Conservation (phyloP, 2,329 filamentous ascomycete species). For the Zasmidium angulare region DNA sequence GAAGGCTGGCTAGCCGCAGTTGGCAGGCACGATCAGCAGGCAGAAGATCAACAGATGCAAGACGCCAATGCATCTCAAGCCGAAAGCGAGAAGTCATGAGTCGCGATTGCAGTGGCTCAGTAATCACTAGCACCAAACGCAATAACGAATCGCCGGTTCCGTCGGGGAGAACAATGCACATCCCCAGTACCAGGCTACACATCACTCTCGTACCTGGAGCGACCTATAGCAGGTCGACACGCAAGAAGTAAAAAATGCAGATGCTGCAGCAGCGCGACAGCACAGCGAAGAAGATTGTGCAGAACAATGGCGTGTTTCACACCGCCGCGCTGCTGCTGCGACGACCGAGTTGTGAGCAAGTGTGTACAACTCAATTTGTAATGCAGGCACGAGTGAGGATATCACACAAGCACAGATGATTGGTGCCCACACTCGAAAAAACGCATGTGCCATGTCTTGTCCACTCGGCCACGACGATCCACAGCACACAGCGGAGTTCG, state of each 20-base stretch:
- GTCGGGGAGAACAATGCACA: neutral
- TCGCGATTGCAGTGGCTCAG: neutral
- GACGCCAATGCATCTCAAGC: conserved; percentile 11
- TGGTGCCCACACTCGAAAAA: neutral
- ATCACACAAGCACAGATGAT: neutral
- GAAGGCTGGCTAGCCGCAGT: conserved; percentile 78
- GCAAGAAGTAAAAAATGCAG: neutral
- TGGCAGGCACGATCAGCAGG: conserved; percentile 21
- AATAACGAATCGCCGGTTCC: neutral
- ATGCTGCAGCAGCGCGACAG: neutral
- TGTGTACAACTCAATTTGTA: neutral
- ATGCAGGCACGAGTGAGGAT: conserved; percentile 1
- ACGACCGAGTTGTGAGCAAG: neutral
- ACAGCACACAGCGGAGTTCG: neutral
- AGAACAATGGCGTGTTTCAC: neutral
- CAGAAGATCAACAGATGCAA: conserved; percentile 13
- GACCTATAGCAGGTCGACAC: neutral
- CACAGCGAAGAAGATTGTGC: neutral
- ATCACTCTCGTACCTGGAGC: neutral
- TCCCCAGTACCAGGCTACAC: neutral
- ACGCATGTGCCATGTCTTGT: neutral
- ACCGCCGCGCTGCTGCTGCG: neutral
- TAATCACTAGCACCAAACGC: neutral
- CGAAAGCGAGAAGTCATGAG: conserved; percentile 17
- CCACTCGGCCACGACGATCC: neutral